A percentile compares a stretch with the other conserved stretches of the same genome.
Conservation (phyloP, 306 rosid species). For the Mimosa bimucronata region DNA sequence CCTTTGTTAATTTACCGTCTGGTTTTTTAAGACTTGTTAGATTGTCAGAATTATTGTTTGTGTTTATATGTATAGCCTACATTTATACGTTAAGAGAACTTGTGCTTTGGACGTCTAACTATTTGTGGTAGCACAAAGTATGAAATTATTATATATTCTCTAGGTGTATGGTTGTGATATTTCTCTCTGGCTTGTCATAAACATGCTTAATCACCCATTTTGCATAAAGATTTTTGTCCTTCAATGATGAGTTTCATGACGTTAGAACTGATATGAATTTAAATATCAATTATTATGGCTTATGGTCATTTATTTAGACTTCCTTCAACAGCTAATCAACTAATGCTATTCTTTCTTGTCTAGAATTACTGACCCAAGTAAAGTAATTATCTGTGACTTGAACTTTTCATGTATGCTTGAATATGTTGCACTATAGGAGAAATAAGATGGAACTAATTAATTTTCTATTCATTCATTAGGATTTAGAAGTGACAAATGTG, state of each 20-base stretch:
- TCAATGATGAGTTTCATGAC: slow-evolving; percentile 22
- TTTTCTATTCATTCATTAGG: neutral
- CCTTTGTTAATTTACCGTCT: neutral
- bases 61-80: slow-evolving; percentile 17
- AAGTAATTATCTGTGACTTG: neutral
- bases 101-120: neutral
- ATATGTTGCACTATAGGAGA: slow-evolving; percentile 5
- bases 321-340: neutral
- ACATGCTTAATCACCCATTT: slow-evolving; percentile 6
- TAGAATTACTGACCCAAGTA: neutral
- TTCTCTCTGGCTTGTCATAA: neutral
- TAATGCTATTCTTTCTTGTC: neutral
- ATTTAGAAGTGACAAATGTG: neutral
- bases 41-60: neutral
- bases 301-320: neutral
- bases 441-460: neutral
- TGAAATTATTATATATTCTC: neutral
- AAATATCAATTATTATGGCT: slow-evolving; percentile 22
- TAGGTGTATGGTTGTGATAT: neutral
- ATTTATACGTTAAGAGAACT: neutral
- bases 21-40: neutral
- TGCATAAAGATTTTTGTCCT: neutral
- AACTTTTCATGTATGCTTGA: neutral
- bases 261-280: neutral
- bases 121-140: neutral